Conservation (phyloP, 768 basidiomycete species). For the Galerina sulciceps region DNA sequence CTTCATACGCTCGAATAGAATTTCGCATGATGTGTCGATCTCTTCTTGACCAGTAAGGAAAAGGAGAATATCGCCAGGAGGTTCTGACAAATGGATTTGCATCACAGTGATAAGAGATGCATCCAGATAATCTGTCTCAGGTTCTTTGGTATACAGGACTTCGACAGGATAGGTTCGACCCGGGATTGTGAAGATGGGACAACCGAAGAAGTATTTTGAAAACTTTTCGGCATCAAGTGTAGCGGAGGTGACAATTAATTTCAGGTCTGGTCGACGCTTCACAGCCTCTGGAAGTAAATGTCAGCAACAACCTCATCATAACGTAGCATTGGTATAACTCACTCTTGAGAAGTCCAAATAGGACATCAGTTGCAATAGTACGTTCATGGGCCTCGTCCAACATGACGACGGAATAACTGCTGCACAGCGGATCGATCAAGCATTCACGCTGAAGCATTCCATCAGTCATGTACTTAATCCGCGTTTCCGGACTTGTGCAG, state of each 20-base stretch:
- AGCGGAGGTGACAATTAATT: constrained; percentile 97
- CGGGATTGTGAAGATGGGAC: constrained; percentile 99
- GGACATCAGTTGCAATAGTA: constrained; percentile 97
- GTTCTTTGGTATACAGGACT: constrained; percentile 97
- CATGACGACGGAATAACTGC: constrained; percentile 94
- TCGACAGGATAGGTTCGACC: constrained; percentile 99
- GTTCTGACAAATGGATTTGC: constrained; percentile 99
- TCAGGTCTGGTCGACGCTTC: constrained; percentile 92
- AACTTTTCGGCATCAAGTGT: constrained; percentile 99
- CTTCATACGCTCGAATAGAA: constrained; percentile 98
- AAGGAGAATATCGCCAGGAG: constrained; percentile 93
- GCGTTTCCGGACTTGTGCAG: constrained; percentile 97
- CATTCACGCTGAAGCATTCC: constrained; percentile 99
- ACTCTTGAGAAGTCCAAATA: constrained; percentile 96
- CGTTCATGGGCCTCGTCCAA: constrained; percentile 99
- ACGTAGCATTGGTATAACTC: constrained; percentile 25
- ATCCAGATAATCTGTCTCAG: constrained; percentile 96
- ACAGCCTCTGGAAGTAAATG: constrained; percentile 73
- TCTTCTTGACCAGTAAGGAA: constrained; percentile 99
- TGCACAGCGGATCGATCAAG: constrained; percentile 93
- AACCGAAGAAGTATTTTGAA: constrained; percentile 98
- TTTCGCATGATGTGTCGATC: constrained; percentile 97
- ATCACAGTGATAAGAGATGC: constrained; percentile 98
- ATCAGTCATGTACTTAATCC: constrained; percentile 99
- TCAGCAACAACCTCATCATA: constrained; percentile 11